Evolutionary conservation across 805 yeast species (phyloP), one percentile per base, ranked within the genome.

Genomic region (Wickerhamiella allomyrinae): DNA sequence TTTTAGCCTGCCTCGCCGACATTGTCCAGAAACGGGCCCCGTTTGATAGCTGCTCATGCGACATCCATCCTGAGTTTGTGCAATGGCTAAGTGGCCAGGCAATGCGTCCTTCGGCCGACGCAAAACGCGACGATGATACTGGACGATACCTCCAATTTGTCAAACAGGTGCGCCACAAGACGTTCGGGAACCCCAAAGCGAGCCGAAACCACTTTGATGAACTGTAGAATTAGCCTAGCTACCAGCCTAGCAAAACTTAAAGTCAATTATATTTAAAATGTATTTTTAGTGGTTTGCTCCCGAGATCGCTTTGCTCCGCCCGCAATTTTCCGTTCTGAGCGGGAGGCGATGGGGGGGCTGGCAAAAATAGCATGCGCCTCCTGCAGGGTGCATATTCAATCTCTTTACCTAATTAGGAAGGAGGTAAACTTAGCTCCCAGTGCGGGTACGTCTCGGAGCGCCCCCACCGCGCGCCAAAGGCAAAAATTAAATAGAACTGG

Each of bases 51-150:
- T 55, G 9, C 13, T 11, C 20, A 15, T 57, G 34, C 48, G 50
- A 3, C 48, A 60, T 0, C 57, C 68, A 25, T 60, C 61, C 20
- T 10, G 65, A 61, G 1, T 84, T 83, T 49, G 45, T 81, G 36
- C 59, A 67, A 19, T 84, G 94, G 94, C 57, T 84, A 29, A 66
- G 73, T 15, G 54, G 60, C 25, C 73, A 76, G 49, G 56, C 45
- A 8, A 47, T 24, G 9, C 33, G 36, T 11, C 20, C 40, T 37
- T 27, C 33, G n/a, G 8, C 20, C 23, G 29, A 21, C 13, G 37
- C 17, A 2, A 20, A 20, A n/a, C 6, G 23, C n/a, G 37, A 34
- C 37, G 21, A 34, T 7, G 39, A 23, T 5, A 23, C 20, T 10
- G 24, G 20, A 7, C 10, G 17, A 15, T 23, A 6, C 29, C 29